phyloP scores from a whole-genome alignment of 2,329 filamentous ascomycete genomes.

The Elsinoe arachidis region DNA sequence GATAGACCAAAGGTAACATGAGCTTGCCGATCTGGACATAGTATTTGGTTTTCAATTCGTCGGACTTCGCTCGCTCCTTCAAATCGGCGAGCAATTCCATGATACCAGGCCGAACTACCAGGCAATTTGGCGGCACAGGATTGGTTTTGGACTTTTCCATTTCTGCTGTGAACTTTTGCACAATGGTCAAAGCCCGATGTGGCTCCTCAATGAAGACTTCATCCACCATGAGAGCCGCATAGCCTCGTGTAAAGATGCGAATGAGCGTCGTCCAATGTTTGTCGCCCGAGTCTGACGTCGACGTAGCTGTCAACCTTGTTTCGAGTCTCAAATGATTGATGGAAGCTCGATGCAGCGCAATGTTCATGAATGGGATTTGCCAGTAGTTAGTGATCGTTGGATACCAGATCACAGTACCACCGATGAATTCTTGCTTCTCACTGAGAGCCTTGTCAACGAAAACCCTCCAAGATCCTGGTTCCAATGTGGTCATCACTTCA shows the following conservation, averaged over 20 bases:
- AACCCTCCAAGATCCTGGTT: neutral
- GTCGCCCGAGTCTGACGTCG: neutral
- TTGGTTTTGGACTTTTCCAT: neutral
- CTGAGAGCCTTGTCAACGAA: neutral
- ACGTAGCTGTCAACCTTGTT: too few species aligned
- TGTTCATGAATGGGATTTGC: slow-evolving; percentile 17
- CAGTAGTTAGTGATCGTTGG: slow-evolving; percentile 11
- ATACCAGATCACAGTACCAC: slow-evolving; percentile 15
- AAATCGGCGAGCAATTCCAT: neutral
- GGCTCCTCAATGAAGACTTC: slow-evolving; percentile 35
- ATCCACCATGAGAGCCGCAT: slow-evolving; percentile 36
- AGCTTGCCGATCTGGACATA: neutral
- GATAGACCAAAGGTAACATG: neutral
- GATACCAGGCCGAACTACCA: slow-evolving; percentile 7
- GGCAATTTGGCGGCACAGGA: neutral
- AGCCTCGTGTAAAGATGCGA: slow-evolving; percentile 32
- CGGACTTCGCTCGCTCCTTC: neutral
- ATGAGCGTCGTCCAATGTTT: slow-evolving; percentile 19
- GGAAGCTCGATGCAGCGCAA: neutral
- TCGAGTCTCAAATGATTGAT: slow-evolving; percentile 15
- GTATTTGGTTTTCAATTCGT: neutral
- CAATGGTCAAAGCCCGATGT: slow-evolving; percentile 28
- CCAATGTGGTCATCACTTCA: slow-evolving; percentile 20
- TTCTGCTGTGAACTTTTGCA: slow-evolving; percentile 29
- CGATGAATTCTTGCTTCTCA: neutral